Conservation (phyloP, 2,329 filamentous ascomycete genomes). For the Harringtonia lauricola region DNA sequence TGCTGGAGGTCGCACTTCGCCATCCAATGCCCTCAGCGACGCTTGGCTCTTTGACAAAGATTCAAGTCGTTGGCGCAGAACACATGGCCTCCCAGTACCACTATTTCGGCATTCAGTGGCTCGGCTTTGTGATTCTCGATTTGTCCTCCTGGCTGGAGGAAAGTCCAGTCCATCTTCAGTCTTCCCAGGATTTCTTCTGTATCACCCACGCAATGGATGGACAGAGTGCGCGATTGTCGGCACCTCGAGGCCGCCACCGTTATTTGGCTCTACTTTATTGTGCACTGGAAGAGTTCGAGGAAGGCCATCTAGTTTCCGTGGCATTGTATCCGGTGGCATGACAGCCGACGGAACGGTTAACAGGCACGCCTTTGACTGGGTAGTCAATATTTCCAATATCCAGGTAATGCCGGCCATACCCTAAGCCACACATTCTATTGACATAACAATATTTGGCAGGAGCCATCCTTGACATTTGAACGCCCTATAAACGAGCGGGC, state of each 20-base stretch:
- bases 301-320: slow-evolving; percentile 30
- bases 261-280: slow-evolving; percentile 33
- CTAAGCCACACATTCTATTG: no score
- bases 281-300: slow-evolving; percentile 8
- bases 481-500: neutral
- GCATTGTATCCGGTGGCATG: slow-evolving; percentile 65
- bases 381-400: slow-evolving; percentile 28
- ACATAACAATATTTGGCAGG: slow-evolving; percentile 13
- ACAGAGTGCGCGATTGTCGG: slow-evolving; percentile 26
- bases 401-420: slow-evolving; percentile 23
- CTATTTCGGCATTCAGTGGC: slow-evolving; percentile 66
- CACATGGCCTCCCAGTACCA: slow-evolving; percentile 54
- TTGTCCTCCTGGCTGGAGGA: slow-evolving; percentile 51
- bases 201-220: slow-evolving; percentile 36
- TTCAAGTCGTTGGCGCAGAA: slow-evolving; percentile 45
- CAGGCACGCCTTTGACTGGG: slow-evolving; percentile 56
- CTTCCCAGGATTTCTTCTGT: slow-evolving; percentile 43
- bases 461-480: slow-evolving; percentile 6
- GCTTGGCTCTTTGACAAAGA: slow-evolving; percentile 62
- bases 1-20: slow-evolving; percentile 69
- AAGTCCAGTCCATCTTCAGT: slow-evolving; percentile 37
- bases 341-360: slow-evolving; percentile 50
- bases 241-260: slow-evolving; percentile 20
- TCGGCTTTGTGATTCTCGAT: slow-evolving; percentile 33
- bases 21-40: slow-evolving; percentile 55